Percentiles rank a stretch among this genome's conserved stretches.
phyloP scores from a whole-genome alignment of 345 rosid species.

The Lepidium sativum region DNA sequence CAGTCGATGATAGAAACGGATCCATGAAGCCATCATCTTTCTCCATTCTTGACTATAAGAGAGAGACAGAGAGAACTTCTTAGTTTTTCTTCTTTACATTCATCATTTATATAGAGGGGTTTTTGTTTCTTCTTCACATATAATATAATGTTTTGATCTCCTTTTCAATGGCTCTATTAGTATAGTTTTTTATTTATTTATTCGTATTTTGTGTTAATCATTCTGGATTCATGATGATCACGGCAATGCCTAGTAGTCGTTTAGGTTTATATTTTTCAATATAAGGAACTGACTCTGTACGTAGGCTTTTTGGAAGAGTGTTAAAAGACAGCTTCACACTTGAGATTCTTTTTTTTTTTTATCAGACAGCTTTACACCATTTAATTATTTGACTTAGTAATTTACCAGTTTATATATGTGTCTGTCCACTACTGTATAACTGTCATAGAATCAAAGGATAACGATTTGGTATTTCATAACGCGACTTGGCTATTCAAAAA shows the following conservation, averaged over 20 bases:
- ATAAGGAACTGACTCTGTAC: not conserved
- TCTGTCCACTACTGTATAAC: not conserved
- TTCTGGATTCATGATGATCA: not conserved
- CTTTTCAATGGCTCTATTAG: not conserved
- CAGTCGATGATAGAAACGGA: conserved; percentile 29
- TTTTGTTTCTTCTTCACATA: not conserved
- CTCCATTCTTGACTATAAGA: conserved; percentile 26
- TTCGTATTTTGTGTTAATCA: not conserved
- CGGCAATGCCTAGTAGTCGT: not conserved
- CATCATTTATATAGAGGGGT: not conserved
- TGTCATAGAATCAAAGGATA: not conserved
- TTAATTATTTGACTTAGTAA: conserved; percentile 16
- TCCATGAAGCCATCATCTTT: conserved; percentile 18
- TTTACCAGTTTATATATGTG: not conserved
- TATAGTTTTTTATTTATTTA: not conserved
- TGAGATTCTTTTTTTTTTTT: no score
- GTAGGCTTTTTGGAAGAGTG: not conserved
- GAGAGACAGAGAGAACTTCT: not conserved
- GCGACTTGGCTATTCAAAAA: conserved; percentile 11
- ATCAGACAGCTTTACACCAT: conserved; percentile 10
- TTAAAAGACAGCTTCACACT: conserved; percentile 22
- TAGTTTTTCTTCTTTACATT: no score
- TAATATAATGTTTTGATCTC: not conserved
- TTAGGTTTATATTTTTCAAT: not conserved
- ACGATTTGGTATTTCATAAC: conserved; percentile 4